Percentiles rank a stretch among this genome's conserved stretches.
phyloP scores from a whole-genome alignment of 805 yeast genomes.

The Myxozyma monticola region DNA sequence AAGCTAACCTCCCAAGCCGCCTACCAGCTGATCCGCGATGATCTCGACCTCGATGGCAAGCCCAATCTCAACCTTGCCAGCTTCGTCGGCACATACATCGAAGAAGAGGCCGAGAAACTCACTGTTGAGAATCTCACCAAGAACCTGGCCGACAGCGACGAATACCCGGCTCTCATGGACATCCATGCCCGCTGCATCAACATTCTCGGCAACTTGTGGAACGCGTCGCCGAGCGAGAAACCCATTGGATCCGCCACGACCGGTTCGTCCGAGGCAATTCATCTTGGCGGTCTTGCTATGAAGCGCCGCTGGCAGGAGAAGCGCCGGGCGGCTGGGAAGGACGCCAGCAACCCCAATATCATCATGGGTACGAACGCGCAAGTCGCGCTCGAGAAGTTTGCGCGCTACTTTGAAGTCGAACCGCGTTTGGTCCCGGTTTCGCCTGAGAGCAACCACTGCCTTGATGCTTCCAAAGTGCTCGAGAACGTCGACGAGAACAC shows the following conservation, averaged over 20 bases:
- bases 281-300: slow-evolving; percentile 91
- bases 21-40: slow-evolving; percentile 66
- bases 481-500: slow-evolving; percentile 84
- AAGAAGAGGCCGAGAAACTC: slow-evolving; percentile 54
- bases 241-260: slow-evolving; percentile 90
- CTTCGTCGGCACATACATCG: slow-evolving; percentile 76
- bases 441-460: slow-evolving; percentile 58
- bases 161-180: slow-evolving; percentile 82
- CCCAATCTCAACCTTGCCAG: slow-evolving; percentile 78
- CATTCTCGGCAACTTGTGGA: slow-evolving; percentile 77
- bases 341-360: slow-evolving; percentile 70
- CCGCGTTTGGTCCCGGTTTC: slow-evolving; percentile 70
- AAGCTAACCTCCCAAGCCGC: slow-evolving; percentile 40
- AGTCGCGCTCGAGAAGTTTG: slow-evolving; percentile 92
- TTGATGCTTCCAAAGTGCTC: slow-evolving; percentile 61
- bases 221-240: slow-evolving; percentile 53
- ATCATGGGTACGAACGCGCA: slow-evolving; percentile 92
- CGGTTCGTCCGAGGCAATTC: slow-evolving; percentile 91
- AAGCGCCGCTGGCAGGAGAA: slow-evolving; percentile 83
- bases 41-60: slow-evolving; percentile 76
- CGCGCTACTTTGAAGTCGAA: slow-evolving; percentile 90
- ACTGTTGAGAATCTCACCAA: slow-evolving; percentile 73
- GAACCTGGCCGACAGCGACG: slow-evolving; percentile 90
- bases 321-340: slow-evolving; percentile 59
- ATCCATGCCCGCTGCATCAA: slow-evolving; percentile 80